Base-by-base conservation (phyloP, 306 rosid genomes). In the Trifolium subterraneum region DNA sequence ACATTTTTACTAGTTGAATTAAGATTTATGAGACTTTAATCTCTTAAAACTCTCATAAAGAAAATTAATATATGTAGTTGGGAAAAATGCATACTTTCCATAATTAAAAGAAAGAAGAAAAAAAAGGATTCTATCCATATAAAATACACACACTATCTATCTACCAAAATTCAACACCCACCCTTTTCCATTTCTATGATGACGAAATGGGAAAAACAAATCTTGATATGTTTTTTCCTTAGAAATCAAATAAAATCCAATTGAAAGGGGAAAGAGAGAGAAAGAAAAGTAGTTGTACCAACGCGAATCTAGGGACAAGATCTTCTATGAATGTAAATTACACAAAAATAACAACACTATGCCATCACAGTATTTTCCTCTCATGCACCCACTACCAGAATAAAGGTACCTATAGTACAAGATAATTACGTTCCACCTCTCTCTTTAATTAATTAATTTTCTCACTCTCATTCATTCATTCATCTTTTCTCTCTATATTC, bases 251-350 rank as follows among this genome's bases (percentile, higher is more conserved):
- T 82, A 81, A 90, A 88, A 88, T 83, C 79, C 22, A 67, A 50
- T 27, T 50, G 76, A 74, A 64, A 72, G 68, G 69, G 82, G 58
- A 73, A 44, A 47, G 78, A 59, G 83, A 78, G 73, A 77, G 85
- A 80, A n/a, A n/a, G 35, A 73, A 61, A 23, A 77, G 97, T 87
- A 72, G 96, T 89, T 89, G 96, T 87, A 89, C 87, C 88, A 85
- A 82, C 51, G 86, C 76, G 97, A 94, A 92, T 93, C 96, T 93
- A 87, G 77, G 18, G 79, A 81, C 83, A 90, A 81, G 92, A 86
- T 91, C 82, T 78, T 72, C 78, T 84, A 73, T 76, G 83, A 77
- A 71, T 22, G 20, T 10, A 14, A 5, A 39, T 44, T 64, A 70
- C 85, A 76, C 83, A 68, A 63, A 56, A 76, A 75, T 25, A 71